phyloP scores from a whole-genome alignment of 106 monocot species.

The Posidonia australis region DNA sequence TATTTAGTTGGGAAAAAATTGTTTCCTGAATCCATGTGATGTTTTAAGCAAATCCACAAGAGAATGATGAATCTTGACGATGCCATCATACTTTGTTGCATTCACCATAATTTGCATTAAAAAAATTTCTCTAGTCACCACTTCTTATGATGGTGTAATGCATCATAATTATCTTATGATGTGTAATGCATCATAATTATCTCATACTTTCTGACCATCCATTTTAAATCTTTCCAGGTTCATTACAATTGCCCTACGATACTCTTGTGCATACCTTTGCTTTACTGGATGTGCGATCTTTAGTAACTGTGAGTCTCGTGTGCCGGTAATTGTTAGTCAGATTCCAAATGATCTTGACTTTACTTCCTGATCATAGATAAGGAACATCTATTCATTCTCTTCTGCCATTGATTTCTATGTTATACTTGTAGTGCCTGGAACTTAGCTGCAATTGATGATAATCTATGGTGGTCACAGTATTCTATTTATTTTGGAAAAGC shows the following conservation, averaged over 20 bases:
- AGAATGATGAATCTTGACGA: no score
- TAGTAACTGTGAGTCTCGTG: conserved; percentile 39
- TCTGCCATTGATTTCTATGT: conserved; percentile 1
- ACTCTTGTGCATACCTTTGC: conserved; percentile 48
- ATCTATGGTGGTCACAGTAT: conserved; percentile 43
- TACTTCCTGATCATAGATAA: background rate
- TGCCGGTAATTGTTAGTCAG: conserved; percentile 33
- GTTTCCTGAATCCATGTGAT: no score
- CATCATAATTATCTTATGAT: no score
- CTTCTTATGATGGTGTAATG: no score
- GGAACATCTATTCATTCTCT: background rate
- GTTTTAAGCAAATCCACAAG: no score
- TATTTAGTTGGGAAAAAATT: no score
- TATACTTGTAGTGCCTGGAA: conserved; percentile 47
- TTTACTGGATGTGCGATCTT: conserved; percentile 55
- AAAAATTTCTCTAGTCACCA: no score
- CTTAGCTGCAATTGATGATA: conserved; percentile 45
- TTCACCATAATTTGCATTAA: no score
- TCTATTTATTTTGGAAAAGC: conserved; percentile 37
- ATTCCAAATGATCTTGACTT: background rate
- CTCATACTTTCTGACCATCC: background rate
- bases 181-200: background rate
- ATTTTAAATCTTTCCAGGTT: conserved; percentile 19
- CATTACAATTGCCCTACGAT: conserved; percentile 42
- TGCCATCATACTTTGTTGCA: no score